Evolutionary conservation across 1,139 yeast genomes (phyloP).

Genomic region (Candida anutae): DNA sequence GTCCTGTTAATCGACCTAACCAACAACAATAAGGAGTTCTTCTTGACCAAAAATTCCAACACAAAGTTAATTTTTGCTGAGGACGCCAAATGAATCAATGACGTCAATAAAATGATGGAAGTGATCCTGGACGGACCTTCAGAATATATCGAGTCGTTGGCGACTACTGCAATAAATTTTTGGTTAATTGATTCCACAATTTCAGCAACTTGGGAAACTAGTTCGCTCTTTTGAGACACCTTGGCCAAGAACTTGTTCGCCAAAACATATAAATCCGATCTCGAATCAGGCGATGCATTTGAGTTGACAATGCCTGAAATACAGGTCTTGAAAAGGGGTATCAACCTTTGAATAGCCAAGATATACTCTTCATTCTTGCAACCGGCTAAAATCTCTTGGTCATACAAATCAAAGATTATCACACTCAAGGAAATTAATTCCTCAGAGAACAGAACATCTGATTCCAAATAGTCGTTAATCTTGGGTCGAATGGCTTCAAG

Average conservation of each 20-base stretch:
- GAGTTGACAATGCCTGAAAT: slow-evolving; percentile 67
- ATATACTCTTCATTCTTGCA: slow-evolving; percentile 19
- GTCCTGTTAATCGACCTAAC: slow-evolving; percentile 62
- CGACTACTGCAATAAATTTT: slow-evolving; percentile 54
- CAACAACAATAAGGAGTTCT: slow-evolving; percentile 57
- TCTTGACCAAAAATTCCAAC: slow-evolving; percentile 52
- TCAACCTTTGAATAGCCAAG: slow-evolving; percentile 40
- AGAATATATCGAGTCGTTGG: slow-evolving; percentile 73
- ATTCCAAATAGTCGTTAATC: slow-evolving; percentile 63
- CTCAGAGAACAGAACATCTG: slow-evolving; percentile 61
- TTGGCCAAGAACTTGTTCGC: slow-evolving; percentile 60
- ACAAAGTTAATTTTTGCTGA: slow-evolving; percentile 46
- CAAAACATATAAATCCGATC: slow-evolving; percentile 75
- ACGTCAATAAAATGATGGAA: slow-evolving; percentile 65
- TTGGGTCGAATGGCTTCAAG: slow-evolving; percentile 72
- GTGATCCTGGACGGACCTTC: slow-evolving; percentile 77
- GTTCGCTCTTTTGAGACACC: slow-evolving; percentile 30
- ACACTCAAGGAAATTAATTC: slow-evolving; percentile 73
- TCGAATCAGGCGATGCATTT: slow-evolving; percentile 54
- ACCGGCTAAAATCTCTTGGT: slow-evolving; percentile 24
- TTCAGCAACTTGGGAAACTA: slow-evolving; percentile 40
- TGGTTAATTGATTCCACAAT: slow-evolving; percentile 55
- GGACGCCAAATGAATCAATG: slow-evolving; percentile 53
- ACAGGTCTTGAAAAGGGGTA: slow-evolving; percentile 66
- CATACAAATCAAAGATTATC: slow-evolving; percentile 58